These are phyloP conservation scores for Stagonosporopsis tanaceti DNA, from an alignment of 2,329 filamentous ascomycete genomes.

Conservation along the genomic window DNA sequence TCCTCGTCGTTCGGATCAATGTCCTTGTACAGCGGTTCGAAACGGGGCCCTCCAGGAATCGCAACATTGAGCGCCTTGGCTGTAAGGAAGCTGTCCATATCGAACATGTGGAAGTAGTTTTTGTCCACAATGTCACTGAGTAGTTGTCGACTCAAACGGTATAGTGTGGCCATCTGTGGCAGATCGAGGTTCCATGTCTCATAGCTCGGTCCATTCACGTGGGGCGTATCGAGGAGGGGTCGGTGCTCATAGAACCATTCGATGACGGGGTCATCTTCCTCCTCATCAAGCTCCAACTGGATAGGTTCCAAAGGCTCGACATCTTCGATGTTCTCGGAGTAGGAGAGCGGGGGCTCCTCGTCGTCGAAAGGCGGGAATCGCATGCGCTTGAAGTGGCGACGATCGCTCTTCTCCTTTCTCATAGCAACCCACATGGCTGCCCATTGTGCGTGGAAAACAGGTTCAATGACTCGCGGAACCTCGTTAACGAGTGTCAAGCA, in stretches of 20 bases:
- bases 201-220: slow-evolving; percentile 97
- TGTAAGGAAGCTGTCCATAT: slow-evolving; percentile 91
- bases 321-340: slow-evolving; percentile 98
- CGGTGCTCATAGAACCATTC: slow-evolving; percentile 99
- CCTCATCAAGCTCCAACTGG: slow-evolving; percentile 96
- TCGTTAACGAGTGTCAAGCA: slow-evolving; percentile 98
- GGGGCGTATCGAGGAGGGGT: slow-evolving; percentile 86
- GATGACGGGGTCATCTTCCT: slow-evolving; percentile 87
- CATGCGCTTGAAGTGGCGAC: slow-evolving; percentile 98
- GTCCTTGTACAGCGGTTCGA: slow-evolving; percentile 97
- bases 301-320: slow-evolving; percentile 97
- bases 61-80: slow-evolving; percentile 97
- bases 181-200: slow-evolving; percentile 93
- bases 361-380: slow-evolving; percentile 98
- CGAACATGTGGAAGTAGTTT: slow-evolving; percentile 98
- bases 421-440: slow-evolving; percentile 99
- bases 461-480: slow-evolving; percentile 94
- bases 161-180: slow-evolving; percentile 94
- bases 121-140: slow-evolving; percentile 92
- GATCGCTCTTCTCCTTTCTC: slow-evolving; percentile 96
- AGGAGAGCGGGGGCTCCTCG: slow-evolving; percentile 95
- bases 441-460: slow-evolving; percentile 98
- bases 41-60: slow-evolving; percentile 94
- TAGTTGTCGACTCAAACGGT: slow-evolving; percentile 88
- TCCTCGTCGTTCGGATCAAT: slow-evolving; percentile 99